These are phyloP conservation scores for Penicillium paneum DNA, from an alignment of 2,329 filamentous ascomycete species.

Conservation along the genomic window DNA sequence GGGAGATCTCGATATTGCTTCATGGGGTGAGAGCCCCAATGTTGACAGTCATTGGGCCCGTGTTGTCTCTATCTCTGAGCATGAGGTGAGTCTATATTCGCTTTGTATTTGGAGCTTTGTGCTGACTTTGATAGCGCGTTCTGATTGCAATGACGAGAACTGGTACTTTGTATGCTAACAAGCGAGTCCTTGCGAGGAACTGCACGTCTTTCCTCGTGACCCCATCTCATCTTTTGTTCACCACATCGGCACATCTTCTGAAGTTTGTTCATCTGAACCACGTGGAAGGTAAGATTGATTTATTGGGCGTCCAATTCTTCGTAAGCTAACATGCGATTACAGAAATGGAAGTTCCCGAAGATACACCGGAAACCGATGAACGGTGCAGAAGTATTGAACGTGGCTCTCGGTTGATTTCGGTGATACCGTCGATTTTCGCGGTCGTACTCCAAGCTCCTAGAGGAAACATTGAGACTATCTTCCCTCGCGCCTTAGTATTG, in stretches of 20 bases:
- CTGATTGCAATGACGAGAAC: conserved; percentile 67
- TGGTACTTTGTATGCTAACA: conserved; percentile 76
- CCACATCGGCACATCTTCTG: conserved; percentile 84
- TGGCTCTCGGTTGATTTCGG: conserved; percentile 79
- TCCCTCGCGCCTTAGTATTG: conserved; percentile 84
- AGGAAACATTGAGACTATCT: conserved; percentile 94
- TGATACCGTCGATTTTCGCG: conserved; percentile 82
- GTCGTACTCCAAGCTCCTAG: conserved; percentile 91
- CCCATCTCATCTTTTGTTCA: conserved; percentile 79
- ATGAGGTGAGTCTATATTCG: conserved; percentile 34
- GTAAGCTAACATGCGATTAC: conserved; percentile 17
- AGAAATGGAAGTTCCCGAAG: conserved; percentile 78
- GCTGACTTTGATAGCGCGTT: conserved; percentile 39
- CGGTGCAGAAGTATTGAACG: conserved; percentile 88
- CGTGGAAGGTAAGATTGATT: conserved; percentile 55
- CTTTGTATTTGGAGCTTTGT: neutral
- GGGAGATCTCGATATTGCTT: conserved; percentile 17
- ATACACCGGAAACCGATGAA: conserved; percentile 90
- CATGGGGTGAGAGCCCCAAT: conserved; percentile 34
- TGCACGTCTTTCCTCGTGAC: conserved; percentile 90
- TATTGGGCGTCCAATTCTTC: neutral
- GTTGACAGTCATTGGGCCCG: conserved; percentile 41
- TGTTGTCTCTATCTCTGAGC: conserved; percentile 36
- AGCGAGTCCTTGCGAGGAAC: conserved; percentile 71
- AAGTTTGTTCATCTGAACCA: conserved; percentile 85